Base-by-base conservation (phyloP, 352 stramenopile genomes). In the Phytopythium sindhum region DNA sequence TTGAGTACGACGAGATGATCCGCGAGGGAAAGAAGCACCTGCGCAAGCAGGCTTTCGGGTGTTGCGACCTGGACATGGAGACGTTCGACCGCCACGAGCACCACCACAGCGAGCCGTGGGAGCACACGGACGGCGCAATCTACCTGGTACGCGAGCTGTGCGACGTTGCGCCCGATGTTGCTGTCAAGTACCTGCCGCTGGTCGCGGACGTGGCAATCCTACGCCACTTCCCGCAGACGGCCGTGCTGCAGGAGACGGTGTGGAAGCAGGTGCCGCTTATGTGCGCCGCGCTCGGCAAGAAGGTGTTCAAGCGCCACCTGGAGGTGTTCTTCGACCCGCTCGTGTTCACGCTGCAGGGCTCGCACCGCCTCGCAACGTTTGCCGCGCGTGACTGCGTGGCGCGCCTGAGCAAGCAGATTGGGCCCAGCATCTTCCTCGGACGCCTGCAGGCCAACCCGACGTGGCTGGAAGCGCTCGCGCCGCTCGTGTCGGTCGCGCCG, bases 141-240 rank as follows among this genome's bases (percentile, higher is more conserved):
- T 99, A 99, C 71, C 79, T 99, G 65, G 79, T 98, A 33, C 86
- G 95, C 15, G 96, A 99, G 69, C 78, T 98, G 21, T 97, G 86
- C 39, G 50, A 44, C 21, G 79, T 91, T 4, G 75, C 79, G 2
- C 83, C 84, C 6, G 77, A 88, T 1, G 35, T 81, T 4, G 85
- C 73, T 7, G 69, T 91, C 19, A 68, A 62, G 26, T 75, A 78
- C 45, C 75, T 94, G 8, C 78, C 85, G 11, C 61, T 71, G 6
- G 70, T 93, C 31, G 88, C 84, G 4, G 84, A 94, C 44, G 74
- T 89, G 12, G 80, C 84, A 14, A 91, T 92, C 39, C 71, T 94
- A 39, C 82, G 81, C 44, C 81, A 92, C 56, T 91, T 90, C 42
- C 81, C 84, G 4, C 84, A 93, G 66, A 89, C 83, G 7, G 80